A percentile compares a stretch with the other conserved stretches of the same genome.
These are phyloP conservation scores for Planoprotostelium fungivorum DNA, from an alignment of 78 protist species.

Conservation along the genomic window DNA sequence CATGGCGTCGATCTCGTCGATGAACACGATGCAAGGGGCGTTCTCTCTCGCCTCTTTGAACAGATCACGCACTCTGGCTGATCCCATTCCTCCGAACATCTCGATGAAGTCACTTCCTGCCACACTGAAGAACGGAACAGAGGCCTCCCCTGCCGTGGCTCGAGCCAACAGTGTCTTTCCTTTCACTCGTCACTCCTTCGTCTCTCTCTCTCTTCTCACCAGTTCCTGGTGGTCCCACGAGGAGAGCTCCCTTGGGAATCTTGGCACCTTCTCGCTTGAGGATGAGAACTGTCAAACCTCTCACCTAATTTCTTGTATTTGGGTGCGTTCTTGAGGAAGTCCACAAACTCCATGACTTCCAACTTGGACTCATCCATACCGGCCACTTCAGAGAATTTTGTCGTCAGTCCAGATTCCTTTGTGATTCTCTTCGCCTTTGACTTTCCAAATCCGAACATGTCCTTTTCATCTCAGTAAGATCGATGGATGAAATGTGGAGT, in stretches of 20 bases:
- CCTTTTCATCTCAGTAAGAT: slow-evolving; percentile 11
- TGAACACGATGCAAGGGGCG: slow-evolving; percentile 83
- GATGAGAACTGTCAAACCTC: not conserved
- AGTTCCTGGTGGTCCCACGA: slow-evolving; percentile 97
- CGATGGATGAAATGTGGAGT: not conserved
- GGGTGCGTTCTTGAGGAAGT: slow-evolving; percentile 90
- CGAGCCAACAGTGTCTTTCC: slow-evolving; percentile 92
- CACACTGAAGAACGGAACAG: slow-evolving; percentile 89
- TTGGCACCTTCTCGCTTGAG: slow-evolving; percentile 73
- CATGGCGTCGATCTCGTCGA: slow-evolving; percentile 93
- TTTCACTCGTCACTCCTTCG: no score
- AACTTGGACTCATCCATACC: slow-evolving; percentile 89
- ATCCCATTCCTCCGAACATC: slow-evolving; percentile 98
- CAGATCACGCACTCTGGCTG: slow-evolving; percentile 80
- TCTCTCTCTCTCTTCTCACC: no score
- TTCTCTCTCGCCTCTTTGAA: slow-evolving; percentile 83
- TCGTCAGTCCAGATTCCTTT: slow-evolving; percentile 8
- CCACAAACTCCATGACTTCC: slow-evolving; percentile 90
- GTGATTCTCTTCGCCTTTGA: slow-evolving; percentile 23
- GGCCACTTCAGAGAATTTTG: slow-evolving; percentile 81
- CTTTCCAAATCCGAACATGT: slow-evolving; percentile 20
- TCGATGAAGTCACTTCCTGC: slow-evolving; percentile 96
- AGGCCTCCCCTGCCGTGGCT: slow-evolving; percentile 95
- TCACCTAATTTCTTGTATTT: slow-evolving; percentile 26
- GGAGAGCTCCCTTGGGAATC: slow-evolving; percentile 88